Conservation (phyloP, 176 grass and related monocot species). For the Oryza nivara region DNA sequence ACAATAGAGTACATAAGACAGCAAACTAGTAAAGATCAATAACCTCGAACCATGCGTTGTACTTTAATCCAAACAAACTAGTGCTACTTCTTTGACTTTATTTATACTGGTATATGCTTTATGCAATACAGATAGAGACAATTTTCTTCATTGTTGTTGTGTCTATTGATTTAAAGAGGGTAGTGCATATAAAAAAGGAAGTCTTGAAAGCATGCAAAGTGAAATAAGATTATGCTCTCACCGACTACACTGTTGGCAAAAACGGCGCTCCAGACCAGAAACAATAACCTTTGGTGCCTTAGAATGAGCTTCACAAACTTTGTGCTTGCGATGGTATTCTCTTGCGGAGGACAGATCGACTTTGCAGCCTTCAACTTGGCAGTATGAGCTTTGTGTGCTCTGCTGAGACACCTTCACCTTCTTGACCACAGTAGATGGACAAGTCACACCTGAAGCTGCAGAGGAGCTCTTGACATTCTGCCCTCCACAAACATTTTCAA, state of each 20-base stretch:
- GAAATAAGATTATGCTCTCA: slow-evolving; percentile 20
- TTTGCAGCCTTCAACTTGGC: slow-evolving; percentile 76
- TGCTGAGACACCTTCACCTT: slow-evolving; percentile 46
- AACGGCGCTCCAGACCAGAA: slow-evolving; percentile 70
- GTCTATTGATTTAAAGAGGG: background rate
- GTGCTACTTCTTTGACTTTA: background rate
- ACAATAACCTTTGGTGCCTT: slow-evolving; percentile 70
- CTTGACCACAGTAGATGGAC: slow-evolving; percentile 11
- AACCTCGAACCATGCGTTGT: background rate
- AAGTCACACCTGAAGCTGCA: background rate
- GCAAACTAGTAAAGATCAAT: background rate
- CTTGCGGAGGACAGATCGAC: slow-evolving; percentile 63
- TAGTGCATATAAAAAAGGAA: background rate
- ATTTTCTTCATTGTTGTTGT: background rate
- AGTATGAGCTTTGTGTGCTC: slow-evolving; percentile 31
- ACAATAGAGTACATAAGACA: background rate
- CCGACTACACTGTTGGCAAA: slow-evolving; percentile 88
- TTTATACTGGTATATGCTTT: background rate
- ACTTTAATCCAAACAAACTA: background rate
- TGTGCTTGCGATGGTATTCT: slow-evolving; percentile 80
- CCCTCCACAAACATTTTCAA: slow-evolving; percentile 36
- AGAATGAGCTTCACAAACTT: slow-evolving; percentile 66
- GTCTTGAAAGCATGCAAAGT: background rate
- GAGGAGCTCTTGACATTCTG: slow-evolving; percentile 34
- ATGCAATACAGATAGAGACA: background rate